phyloP scores from a whole-genome alignment of 139 green algal genomes.

The Micractinium sp. region DNA sequence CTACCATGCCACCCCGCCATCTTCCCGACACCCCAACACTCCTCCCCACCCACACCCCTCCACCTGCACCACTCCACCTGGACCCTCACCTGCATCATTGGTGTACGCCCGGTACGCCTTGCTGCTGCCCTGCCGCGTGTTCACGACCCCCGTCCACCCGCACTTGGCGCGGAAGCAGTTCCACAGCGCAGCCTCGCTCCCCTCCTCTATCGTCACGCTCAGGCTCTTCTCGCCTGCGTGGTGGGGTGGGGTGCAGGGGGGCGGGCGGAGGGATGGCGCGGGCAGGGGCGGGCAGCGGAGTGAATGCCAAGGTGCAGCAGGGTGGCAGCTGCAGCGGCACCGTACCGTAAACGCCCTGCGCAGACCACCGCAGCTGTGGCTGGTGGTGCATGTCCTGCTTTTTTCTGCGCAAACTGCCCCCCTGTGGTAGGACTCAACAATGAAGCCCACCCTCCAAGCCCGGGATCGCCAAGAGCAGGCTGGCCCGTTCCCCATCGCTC shows the following conservation, averaged over 20 bases:
- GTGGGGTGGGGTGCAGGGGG: background rate
- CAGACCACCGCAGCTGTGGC: too few relatives aligned
- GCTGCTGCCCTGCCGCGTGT: conserved; percentile 1
- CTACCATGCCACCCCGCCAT: too few relatives aligned
- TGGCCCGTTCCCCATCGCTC: conserved; percentile 10
- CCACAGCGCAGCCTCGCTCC: conserved; percentile 57
- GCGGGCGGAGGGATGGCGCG: background rate
- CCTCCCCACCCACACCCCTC: too few relatives aligned
- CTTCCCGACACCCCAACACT: too few relatives aligned
- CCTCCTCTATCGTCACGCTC: conserved; percentile 52
- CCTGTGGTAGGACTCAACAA: too few relatives aligned
- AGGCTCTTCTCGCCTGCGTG: conserved; percentile 43
- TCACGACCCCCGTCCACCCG: conserved; percentile 54
- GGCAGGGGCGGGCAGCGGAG: background rate
- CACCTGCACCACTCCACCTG: too few relatives aligned
- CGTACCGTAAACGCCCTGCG: too few relatives aligned
- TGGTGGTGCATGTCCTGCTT: too few relatives aligned
- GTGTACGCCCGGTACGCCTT: conserved; percentile 29
- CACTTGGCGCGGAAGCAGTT: conserved; percentile 72
- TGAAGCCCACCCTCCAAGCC: too few relatives aligned
- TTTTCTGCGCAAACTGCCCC: too few relatives aligned
- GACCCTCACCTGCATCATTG: conserved; percentile 19
- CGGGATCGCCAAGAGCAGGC: background rate
- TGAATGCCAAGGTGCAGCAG: background rate
- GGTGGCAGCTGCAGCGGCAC: too few relatives aligned